These are phyloP conservation scores for Xylariaceae sp. DNA, from an alignment of 2,329 filamentous ascomycete genomes.

Conservation along the genomic window DNA sequence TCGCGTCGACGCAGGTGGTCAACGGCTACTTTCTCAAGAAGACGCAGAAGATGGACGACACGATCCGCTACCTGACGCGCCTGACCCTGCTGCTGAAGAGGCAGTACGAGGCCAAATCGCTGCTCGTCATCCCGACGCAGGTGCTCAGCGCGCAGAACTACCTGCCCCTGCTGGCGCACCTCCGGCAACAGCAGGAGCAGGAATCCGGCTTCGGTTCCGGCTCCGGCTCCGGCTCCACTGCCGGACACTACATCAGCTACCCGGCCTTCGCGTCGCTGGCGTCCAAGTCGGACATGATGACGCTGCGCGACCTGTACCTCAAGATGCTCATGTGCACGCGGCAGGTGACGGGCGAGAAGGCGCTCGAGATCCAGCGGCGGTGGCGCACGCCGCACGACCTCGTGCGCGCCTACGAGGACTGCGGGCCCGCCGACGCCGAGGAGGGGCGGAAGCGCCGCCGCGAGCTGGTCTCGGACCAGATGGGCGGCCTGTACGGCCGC, in stretches of 20 bases:
- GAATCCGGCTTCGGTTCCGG: too few species aligned
- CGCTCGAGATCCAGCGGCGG: slow-evolving; percentile 68
- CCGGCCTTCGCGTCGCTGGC: slow-evolving; percentile 62
- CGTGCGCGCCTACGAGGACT: slow-evolving; percentile 58
- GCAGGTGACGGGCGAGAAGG: slow-evolving; percentile 69
- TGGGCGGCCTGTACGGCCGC: slow-evolving; percentile 53
- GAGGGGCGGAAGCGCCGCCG: slow-evolving; percentile 48
- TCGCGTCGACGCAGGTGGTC: slow-evolving; percentile 70
- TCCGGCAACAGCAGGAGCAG: slow-evolving; percentile 46
- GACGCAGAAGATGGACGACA: slow-evolving; percentile 69
- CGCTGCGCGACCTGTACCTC: slow-evolving; percentile 65
- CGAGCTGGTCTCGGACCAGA: slow-evolving; percentile 50
- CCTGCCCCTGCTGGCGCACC: slow-evolving; percentile 51
- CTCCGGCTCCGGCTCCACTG: slow-evolving; percentile 32
- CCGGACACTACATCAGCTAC: slow-evolving; percentile 58
- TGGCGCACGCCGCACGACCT: slow-evolving; percentile 70
- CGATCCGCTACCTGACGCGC: slow-evolving; percentile 64
- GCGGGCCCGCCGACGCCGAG: slow-evolving; percentile 36
- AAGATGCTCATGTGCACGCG: slow-evolving; percentile 82
- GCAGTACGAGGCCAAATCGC: slow-evolving; percentile 51
- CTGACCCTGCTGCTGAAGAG: slow-evolving; percentile 63
- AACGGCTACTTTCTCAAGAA: slow-evolving; percentile 73
- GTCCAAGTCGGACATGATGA: slow-evolving; percentile 68
- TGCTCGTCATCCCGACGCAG: slow-evolving; percentile 59
- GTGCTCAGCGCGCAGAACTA: slow-evolving; percentile 60